Conservation (phyloP, 2,329 filamentous ascomycete species). For the Pseudogymnoascus sp. region DNA sequence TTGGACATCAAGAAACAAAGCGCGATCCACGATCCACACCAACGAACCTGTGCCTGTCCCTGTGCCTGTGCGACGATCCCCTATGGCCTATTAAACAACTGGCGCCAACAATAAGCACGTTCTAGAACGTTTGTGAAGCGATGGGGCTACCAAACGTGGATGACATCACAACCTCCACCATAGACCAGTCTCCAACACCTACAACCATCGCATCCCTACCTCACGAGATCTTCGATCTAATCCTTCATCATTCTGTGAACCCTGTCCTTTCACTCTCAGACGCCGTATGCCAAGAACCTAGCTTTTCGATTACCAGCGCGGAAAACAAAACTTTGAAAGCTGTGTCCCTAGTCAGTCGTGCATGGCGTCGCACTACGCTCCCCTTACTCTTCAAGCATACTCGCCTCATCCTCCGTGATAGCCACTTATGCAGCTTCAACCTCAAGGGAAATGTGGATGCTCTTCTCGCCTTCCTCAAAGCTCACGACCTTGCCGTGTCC, state of each 20-base stretch:
- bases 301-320: constrained; percentile 34
- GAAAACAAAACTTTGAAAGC: constrained; percentile 43
- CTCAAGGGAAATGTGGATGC: neutral
- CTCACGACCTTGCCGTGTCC: neutral
- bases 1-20: neutral
- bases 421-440: neutral
- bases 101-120: neutral
- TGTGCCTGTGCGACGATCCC: no score
- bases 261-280: constrained; percentile 41
- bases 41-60: no score
- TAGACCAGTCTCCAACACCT: neutral
- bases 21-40: no score
- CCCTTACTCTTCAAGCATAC: constrained; percentile 52
- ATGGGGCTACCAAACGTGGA: neutral
- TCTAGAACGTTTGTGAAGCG: no score
- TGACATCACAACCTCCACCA: no score
- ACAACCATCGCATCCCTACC: constrained; percentile 38
- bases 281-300: constrained; percentile 43
- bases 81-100: neutral
- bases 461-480: neutral
- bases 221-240: constrained; percentile 51
- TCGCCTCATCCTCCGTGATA: constrained; percentile 30
- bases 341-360: constrained; percentile 44
- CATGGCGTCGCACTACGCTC: constrained; percentile 45
- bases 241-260: constrained; percentile 47